Base-by-base conservation (phyloP, 1,284 basidiomycete species). In the Coniferiporia weirii region DNA sequence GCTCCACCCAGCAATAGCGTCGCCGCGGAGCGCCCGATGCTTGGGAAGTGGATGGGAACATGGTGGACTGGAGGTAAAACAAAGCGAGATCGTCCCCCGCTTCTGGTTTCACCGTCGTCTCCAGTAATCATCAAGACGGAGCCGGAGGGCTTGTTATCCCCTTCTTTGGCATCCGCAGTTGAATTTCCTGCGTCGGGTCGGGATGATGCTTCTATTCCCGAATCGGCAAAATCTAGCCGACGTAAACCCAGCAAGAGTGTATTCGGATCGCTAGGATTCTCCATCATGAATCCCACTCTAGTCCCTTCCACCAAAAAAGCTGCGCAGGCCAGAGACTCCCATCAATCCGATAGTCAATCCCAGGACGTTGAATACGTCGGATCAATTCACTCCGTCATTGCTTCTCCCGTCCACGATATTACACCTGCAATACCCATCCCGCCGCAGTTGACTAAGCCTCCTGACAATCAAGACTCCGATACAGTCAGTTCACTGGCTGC, bases 11-110 rank as follows among this genome's bases (percentile, higher is more conserved):
- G 54, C 22, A 34, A 40, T 43, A 34, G 17, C 5, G 40, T 9
- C n/a, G 22, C 51, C n/a, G 19, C 38, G 43, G 70, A 74, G 69
- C 56, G 71, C 71, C 15, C 75, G n/a, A 66, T 64, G n/a, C 64
- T 84, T 53, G 77, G 79, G 17, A 83, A 85, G 55, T 90, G 87
- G 87, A 82, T 89, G 78, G 85, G 85, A 0, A 81, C 79, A 0
- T 78, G 75, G 73, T 83, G 83, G 78, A 79, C 76, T 66, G 80
- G 79, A 62, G 69, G 72, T 44, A 75, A 70, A 63, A 52, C 66
- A 27, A 73, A 66, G 36, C 65, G 59, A 63, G 54, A 66, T 65
- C 55, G 47, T 32, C 52, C 47, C 10, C 27, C 52, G 7, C 10
- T 61, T 12, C 10, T 40, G 7, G 40, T 57, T 15, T 32, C 44